A percentile compares a stretch with the other conserved stretches of the same genome.
Evolutionary conservation across 106 monocot genomes (phyloP).

Genomic region (Iris macrosiphon): DNA sequence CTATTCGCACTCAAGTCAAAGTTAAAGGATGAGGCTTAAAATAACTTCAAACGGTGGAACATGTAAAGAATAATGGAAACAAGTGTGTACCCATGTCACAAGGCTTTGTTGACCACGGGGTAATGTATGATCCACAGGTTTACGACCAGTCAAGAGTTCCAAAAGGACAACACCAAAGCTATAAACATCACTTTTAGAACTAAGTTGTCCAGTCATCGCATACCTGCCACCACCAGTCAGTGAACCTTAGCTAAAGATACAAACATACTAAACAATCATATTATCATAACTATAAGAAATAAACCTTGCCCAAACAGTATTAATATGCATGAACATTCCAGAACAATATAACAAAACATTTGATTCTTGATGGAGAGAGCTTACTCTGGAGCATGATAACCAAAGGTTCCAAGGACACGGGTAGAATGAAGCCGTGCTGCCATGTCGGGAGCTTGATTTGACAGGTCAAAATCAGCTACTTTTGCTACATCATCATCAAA

Average conservation of each 20-base stretch:
- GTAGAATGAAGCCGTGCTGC: slow-evolving; percentile 89
- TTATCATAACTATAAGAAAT: no score
- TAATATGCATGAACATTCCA: no score
- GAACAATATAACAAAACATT: no score
- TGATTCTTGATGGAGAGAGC: no score
- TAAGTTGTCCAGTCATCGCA: slow-evolving; percentile 94
- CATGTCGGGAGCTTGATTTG: slow-evolving; percentile 86
- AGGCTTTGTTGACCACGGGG: slow-evolving; percentile 92
- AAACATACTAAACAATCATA: no score
- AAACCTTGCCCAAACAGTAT: no score
- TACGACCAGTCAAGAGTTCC: slow-evolving; percentile 88
- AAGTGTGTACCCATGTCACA: slow-evolving; percentile 74
- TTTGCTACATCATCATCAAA: slow-evolving; percentile 86
- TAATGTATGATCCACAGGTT: slow-evolving; percentile 86
- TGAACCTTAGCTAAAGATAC: no score
- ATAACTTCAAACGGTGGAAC: background rate
- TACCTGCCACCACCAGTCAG: slow-evolving; percentile 41
- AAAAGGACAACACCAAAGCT: slow-evolving; percentile 91
- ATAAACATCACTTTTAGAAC: slow-evolving; percentile 85
- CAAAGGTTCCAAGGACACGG: slow-evolving; percentile 88
- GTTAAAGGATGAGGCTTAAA: background rate
- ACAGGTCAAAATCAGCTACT: slow-evolving; percentile 80
- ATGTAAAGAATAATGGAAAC: background rate
- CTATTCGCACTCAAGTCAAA: background rate
- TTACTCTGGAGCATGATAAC: slow-evolving; percentile 94